A percentile compares a stretch with the other conserved stretches of the same genome.
phyloP scores from a whole-genome alignment of 2,329 filamentous ascomycete species.

The Pseudogymnoascus destructans region DNA sequence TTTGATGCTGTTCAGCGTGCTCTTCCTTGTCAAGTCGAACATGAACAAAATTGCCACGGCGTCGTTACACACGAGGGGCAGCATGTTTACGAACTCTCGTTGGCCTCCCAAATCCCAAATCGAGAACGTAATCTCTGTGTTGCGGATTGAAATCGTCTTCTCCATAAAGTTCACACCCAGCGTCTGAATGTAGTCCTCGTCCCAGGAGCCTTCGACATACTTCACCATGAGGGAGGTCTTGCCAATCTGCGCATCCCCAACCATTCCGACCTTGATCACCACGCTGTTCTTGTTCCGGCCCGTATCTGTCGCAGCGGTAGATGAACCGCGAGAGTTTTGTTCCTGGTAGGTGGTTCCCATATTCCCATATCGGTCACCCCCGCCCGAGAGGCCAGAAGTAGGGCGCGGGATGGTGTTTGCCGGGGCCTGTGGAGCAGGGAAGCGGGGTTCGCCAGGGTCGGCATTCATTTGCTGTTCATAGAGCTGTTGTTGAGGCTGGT shows the following conservation, averaged over 20 bases:
- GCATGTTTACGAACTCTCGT: conserved; percentile 98
- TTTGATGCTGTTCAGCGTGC: conserved; percentile 97
- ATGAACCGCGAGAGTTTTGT: conserved; percentile 22
- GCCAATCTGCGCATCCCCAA: conserved; percentile 95
- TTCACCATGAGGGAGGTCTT: conserved; percentile 99
- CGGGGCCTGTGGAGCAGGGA: conserved; percentile 24
- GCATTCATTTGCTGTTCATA: conserved; percentile 10
- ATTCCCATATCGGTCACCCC: conserved; percentile 22
- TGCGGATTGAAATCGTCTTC: conserved; percentile 98
- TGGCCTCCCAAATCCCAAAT: conserved; percentile 98
- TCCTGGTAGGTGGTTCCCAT: conserved; percentile 23
- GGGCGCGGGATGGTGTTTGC: conserved; percentile 23
- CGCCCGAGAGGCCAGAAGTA: conserved; percentile 24
- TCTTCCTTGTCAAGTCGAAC: conserved; percentile 97
- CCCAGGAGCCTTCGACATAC: conserved; percentile 98
- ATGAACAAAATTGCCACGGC: conserved; percentile 98
- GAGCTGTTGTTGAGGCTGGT: conserved; percentile 20
- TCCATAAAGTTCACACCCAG: conserved; percentile 99
- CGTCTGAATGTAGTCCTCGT: conserved; percentile 99
- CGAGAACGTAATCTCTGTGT: conserved; percentile 98
- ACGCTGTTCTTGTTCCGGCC: conserved; percentile 48
- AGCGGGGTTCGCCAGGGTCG: conserved; percentile 22
- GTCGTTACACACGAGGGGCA: conserved; percentile 97
- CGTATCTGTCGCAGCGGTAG: conserved; percentile 16
- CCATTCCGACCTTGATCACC: conserved; percentile 99